Conservation (phyloP, 106 monocot genomes). For the Amphibolis antarctica region DNA sequence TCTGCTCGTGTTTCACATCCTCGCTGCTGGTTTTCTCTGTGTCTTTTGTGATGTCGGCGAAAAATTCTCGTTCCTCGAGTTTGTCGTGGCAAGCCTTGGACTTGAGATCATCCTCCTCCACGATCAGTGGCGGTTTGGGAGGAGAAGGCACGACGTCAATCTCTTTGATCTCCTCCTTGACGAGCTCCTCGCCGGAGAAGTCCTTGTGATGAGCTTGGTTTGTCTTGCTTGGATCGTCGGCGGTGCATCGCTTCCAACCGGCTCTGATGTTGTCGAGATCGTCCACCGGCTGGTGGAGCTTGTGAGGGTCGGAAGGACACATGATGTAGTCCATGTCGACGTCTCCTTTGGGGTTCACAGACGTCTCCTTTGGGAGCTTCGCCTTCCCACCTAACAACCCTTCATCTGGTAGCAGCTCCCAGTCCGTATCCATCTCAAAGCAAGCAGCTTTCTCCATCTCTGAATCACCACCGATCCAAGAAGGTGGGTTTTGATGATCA, state of each 20-base stretch:
- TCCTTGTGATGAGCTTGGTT: not conserved
- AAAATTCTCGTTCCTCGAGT: slow-evolving; percentile 17
- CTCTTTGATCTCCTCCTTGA: slow-evolving; percentile 21
- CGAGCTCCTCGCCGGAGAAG: not conserved
- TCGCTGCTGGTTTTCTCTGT: not conserved
- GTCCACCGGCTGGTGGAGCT: slow-evolving; percentile 8
- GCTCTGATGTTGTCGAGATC: slow-evolving; percentile 1
- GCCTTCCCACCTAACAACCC: slow-evolving; percentile 20
- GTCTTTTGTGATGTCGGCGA: slow-evolving; percentile 17
- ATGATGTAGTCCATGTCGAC: slow-evolving; percentile 37
- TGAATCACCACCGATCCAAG: not conserved
- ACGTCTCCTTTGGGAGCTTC: slow-evolving; percentile 6
- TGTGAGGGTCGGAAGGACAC: slow-evolving; percentile 10
- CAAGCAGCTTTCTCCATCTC: slow-evolving; percentile 24
- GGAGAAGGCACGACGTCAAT: slow-evolving; percentile 1
- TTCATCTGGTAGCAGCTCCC: slow-evolving; percentile 47
- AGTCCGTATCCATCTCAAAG: slow-evolving; percentile 34
- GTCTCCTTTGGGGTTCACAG: slow-evolving; percentile 9
- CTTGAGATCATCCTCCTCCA: not conserved
- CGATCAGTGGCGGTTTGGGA: not conserved
- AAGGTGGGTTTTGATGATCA: not conserved
- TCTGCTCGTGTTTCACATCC: not conserved
- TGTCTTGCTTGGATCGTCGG: not conserved
- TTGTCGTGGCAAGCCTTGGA: slow-evolving; percentile 22
- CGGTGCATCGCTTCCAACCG: not conserved